Percentiles rank a stretch among this genome's conserved stretches.
Conservation (phyloP, 129 eudicot genomes). For the Gnaphalium uliginosum region DNA sequence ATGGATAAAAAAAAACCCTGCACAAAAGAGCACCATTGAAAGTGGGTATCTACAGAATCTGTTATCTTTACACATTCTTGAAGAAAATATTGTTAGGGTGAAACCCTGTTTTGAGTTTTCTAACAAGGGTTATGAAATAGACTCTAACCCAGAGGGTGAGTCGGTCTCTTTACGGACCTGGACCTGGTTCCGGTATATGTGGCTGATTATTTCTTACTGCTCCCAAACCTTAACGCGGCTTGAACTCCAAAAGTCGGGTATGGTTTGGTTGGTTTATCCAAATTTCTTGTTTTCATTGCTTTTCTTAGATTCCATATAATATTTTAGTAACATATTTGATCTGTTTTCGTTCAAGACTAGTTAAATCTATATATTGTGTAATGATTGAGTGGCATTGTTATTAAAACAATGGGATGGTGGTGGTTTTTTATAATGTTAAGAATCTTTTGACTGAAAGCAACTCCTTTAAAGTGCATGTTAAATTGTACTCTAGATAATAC, state of each 20-base stretch:
- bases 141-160: background rate
- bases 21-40: background rate
- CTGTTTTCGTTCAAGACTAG: background rate
- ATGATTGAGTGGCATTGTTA: background rate
- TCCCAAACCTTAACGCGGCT: background rate
- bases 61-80: slow-evolving; percentile 5
- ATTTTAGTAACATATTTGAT: background rate
- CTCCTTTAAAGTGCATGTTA: background rate
- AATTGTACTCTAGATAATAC: background rate
- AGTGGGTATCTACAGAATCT: slow-evolving; percentile 21
- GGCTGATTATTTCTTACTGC: background rate
- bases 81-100: background rate
- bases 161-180: background rate
- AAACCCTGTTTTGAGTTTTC: background rate
- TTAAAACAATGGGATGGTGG: background rate
- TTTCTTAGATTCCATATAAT: background rate
- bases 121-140: background rate
- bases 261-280: background rate
- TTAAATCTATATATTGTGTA: background rate
- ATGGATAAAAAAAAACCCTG: slow-evolving; percentile 15
- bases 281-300: background rate
- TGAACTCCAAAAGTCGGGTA: background rate
- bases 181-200: background rate
- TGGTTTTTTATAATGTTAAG: background rate
- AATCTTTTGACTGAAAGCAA: background rate